A percentile compares a stretch with the other conserved stretches of the same genome.
Conservation (phyloP, 805 yeast species). For the Jamesozyma hellenica region DNA sequence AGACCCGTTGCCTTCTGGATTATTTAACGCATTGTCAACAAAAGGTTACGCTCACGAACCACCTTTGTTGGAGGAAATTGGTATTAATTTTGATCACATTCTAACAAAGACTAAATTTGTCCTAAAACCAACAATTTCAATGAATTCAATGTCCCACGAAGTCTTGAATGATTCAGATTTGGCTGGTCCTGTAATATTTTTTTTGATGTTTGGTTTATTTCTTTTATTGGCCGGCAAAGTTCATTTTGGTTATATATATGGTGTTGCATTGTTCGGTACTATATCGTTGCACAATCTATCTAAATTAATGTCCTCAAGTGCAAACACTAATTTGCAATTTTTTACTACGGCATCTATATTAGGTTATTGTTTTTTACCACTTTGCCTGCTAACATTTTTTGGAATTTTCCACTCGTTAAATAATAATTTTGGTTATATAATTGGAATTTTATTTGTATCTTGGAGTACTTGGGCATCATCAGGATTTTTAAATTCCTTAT, state of each 20-base stretch:
- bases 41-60: conserved; percentile 94
- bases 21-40: conserved; percentile 86
- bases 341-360: conserved; percentile 78
- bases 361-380: conserved; percentile 88
- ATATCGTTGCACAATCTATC: conserved; percentile 73
- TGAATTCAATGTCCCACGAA: conserved; percentile 53
- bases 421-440: conserved; percentile 59
- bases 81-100: conserved; percentile 85
- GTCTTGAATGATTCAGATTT: conserved; percentile 81
- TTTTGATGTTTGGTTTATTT: conserved; percentile 74
- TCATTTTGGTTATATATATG: conserved; percentile 94
- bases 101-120: conserved; percentile 77
- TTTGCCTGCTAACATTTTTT: conserved; percentile 48
- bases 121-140: conserved; percentile 53
- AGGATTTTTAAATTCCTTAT: conserved; percentile 80
- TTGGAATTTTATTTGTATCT: conserved; percentile 55
- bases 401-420: conserved; percentile 72
- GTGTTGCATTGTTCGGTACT: conserved; percentile 89
- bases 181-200: conserved; percentile 91
- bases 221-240: conserved; percentile 82
- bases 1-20: conserved; percentile 52
- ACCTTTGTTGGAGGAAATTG: conserved; percentile 82
- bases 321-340: conserved; percentile 30
- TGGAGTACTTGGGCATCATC: conserved; percentile 95
- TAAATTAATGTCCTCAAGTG: conserved; percentile 63